Evolutionary conservation across 495 filamentous ascomycete species (phyloP), one percentile per base, ranked within the genome.

Genomic region (Lichina pygmaea): DNA sequence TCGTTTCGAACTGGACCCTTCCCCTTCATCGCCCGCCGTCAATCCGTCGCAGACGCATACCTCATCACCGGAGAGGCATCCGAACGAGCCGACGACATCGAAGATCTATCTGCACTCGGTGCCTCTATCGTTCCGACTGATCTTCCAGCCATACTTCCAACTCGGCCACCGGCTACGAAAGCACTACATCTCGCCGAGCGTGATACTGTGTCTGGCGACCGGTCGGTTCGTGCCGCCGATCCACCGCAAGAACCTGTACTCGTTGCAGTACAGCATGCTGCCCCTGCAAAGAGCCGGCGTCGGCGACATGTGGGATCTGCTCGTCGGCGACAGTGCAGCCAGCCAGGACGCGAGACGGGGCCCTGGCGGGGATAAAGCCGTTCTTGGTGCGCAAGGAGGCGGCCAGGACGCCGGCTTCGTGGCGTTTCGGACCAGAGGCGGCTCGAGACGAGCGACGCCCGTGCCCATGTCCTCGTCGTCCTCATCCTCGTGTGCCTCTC

Each of bases 71-170:
- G 24, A 24, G 24, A 1, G 24, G 2, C 24, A 1, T 4, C 24
- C 24, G 6, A 15, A 39, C 11, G 36, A 39, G 13, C 36, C 36
- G 36, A 39, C 36, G 36, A 39, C 36, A 15, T 39, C 36, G 3
- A 39, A 39, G 33, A 38, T 24, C 12, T 24, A 16, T 15, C 31
- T 8, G 13, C 49, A 93, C 79, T 81, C 85, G 6, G 78, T 93
- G 16, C 89, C 89, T 2, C 72, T 99, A 4, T 72, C 81, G n/a
- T 75, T 94, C 47, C 71, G 72, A 33, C 77, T 78, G 31, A 94
- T 93, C 78, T 94, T 95, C 58, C 73, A 89, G 50, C 85, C 93
- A 53, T 95, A 99, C 62, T 92, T 91, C 60, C 83, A 94, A 55
- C 79, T 95, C 45, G 83, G 80, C 42, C 73, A 81, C 47, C 79